These are phyloP conservation scores for Cystofilobasidium macerans DNA, from an alignment of 768 basidiomycete genomes.

Conservation along the genomic window DNA sequence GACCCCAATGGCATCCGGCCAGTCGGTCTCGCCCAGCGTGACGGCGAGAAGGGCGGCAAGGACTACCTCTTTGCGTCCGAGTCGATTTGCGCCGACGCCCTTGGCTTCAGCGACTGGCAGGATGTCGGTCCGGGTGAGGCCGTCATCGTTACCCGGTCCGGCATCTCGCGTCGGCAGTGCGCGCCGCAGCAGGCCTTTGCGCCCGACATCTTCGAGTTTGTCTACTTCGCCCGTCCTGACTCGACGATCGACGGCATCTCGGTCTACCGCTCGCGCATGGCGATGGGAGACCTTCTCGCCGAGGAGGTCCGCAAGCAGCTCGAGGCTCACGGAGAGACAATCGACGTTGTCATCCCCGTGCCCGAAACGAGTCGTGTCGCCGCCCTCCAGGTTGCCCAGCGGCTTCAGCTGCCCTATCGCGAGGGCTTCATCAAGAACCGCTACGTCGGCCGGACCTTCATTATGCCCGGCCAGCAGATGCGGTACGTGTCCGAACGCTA, in stretches of 20 bases:
- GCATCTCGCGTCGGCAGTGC: constrained; percentile 64
- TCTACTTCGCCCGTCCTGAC: constrained; percentile 96
- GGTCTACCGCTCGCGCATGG: constrained; percentile 95
- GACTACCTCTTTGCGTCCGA: constrained; percentile 92
- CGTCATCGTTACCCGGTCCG: constrained; percentile 77
- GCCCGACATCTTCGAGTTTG: constrained; percentile 97
- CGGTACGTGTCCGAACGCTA: constrained; percentile 43
- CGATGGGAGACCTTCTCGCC: constrained; percentile 94
- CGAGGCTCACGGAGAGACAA: constrained; percentile 43
- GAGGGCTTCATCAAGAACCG: constrained; percentile 99
- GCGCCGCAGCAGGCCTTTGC: constrained; percentile 63
- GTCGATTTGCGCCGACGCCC: constrained; percentile 89
- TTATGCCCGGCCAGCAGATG: constrained; percentile 98
- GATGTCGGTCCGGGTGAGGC: constrained; percentile 93
- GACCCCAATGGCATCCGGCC: constrained; percentile 97
- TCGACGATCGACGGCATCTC: constrained; percentile 94
- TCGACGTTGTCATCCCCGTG: constrained; percentile 95
- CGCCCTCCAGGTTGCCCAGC: constrained; percentile 87
- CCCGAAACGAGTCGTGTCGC: constrained; percentile 96
- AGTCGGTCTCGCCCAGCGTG: constrained; percentile 66
- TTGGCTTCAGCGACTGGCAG: constrained; percentile 82
- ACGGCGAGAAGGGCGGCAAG: constrained; percentile 44
- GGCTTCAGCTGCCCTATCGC: constrained; percentile 75
- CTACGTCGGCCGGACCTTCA: constrained; percentile 95
- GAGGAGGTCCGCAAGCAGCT: constrained; percentile 71